phyloP scores from a whole-genome alignment of 306 rosid genomes.

The Mimosa pudica region DNA sequence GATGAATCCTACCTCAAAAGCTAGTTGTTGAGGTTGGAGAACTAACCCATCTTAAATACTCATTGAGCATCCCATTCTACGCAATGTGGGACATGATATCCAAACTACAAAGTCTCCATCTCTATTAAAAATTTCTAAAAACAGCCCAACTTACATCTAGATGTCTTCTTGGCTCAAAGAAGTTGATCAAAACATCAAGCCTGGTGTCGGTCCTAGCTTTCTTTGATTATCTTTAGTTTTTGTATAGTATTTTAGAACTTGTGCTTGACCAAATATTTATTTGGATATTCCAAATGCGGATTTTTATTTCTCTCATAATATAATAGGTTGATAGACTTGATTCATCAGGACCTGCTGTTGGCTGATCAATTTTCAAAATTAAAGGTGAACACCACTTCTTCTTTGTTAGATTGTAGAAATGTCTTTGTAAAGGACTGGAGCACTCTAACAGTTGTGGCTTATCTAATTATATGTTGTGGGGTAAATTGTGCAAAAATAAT shows the following conservation, averaged over 20 bases:
- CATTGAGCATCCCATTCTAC: too few relatives aligned
- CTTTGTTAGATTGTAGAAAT: constrained; percentile 28
- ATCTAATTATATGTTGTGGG: constrained; percentile 8
- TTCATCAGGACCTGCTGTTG: constrained; percentile 84
- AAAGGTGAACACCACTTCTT: constrained; percentile 58
- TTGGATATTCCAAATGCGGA: constrained; percentile 29
- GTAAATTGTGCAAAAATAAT: constrained; percentile 6
- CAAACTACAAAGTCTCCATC: too few relatives aligned
- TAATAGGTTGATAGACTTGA: constrained; percentile 81
- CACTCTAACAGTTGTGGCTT: constrained; percentile 18
- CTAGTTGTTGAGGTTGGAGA: too few relatives aligned
- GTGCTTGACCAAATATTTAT: constrained; percentile 24
- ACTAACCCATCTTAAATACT: too few relatives aligned
- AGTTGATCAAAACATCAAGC: constrained; percentile 21
- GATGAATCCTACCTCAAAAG: too few relatives aligned
- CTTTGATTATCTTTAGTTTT: constrained; percentile 23
- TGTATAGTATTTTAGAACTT: constrained; percentile 29
- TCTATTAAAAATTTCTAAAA: constrained; percentile 4
- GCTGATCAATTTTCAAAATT: constrained; percentile 84
- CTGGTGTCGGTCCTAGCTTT: constrained; percentile 10
- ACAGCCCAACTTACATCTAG: constrained; percentile 11
- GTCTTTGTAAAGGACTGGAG: constrained; percentile 22
- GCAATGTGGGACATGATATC: too few relatives aligned
- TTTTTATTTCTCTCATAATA: constrained; percentile 34
- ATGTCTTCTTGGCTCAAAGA: constrained; percentile 13